These are phyloP conservation scores for Malus hybrid DNA, from an alignment of 331 rosid genomes.

Conservation along the genomic window DNA sequence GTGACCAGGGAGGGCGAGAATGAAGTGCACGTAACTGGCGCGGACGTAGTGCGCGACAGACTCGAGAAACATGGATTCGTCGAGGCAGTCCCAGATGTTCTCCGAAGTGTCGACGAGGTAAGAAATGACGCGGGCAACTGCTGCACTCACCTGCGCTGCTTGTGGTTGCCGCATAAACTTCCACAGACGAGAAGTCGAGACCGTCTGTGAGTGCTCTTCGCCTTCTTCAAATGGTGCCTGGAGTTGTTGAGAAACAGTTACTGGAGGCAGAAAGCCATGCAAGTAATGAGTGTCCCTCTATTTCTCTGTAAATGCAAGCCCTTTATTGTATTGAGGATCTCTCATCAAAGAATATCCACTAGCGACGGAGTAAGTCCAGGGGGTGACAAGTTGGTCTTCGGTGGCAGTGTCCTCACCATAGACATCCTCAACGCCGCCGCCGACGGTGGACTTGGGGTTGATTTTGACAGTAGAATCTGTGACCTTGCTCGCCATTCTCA, in stretches of 20 bases:
- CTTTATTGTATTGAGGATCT: constrained; percentile 96
- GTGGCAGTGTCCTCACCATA: constrained; percentile 85
- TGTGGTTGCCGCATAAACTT: constrained; percentile 89
- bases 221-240: constrained; percentile 73
- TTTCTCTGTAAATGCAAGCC: constrained; percentile 73
- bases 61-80: constrained; percentile 84
- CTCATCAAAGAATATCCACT: constrained; percentile 85
- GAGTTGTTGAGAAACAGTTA: constrained; percentile 56
- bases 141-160: constrained; percentile 81
- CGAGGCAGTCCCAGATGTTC: constrained; percentile 90
- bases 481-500: constrained; percentile 54
- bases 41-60: constrained; percentile 54
- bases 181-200: constrained; percentile 65
- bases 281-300: constrained; percentile 93
- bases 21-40: constrained; percentile 39
- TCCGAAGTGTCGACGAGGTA: constrained; percentile 79
- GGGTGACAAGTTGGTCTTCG: constrained; percentile 37
- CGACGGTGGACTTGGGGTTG: constrained; percentile 59
- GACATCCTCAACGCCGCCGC: constrained; percentile 80
- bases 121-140: constrained; percentile 7
- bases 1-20: constrained; percentile 21
- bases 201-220: constrained; percentile 52
- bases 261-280: constrained; percentile 97
- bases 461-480: constrained; percentile 60
- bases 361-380: constrained; percentile 91